These are phyloP conservation scores for Excoecaria cochinchinensis DNA, from an alignment of 345 rosid species.

Conservation along the genomic window DNA sequence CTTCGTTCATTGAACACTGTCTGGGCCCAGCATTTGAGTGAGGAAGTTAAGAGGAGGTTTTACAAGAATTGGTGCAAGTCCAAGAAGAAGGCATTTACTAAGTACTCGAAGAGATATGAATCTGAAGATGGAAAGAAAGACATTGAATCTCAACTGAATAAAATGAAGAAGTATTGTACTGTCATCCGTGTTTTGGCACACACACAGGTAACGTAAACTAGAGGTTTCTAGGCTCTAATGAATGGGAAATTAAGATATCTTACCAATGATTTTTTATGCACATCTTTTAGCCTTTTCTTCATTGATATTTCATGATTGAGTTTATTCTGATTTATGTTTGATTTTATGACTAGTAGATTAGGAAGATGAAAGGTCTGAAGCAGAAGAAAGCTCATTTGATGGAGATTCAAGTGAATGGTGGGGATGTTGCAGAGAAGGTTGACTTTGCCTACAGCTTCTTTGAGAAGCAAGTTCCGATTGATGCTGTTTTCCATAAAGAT, in stretches of 20 bases:
- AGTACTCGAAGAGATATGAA: conserved; percentile 52
- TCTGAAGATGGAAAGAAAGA: conserved; percentile 63
- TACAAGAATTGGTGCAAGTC: conserved; percentile 82
- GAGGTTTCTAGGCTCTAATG: not conserved
- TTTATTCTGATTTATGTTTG: not conserved
- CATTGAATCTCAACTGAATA: conserved; percentile 58
- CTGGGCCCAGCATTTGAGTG: conserved; percentile 84
- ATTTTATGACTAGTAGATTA: conserved; percentile 41
- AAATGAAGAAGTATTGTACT: conserved; percentile 62
- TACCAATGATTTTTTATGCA: not conserved
- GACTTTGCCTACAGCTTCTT: conserved; percentile 78
- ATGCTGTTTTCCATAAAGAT: conserved; percentile 81
- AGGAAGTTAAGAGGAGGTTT: conserved; percentile 75
- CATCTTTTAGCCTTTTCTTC: not conserved
- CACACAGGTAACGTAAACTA: conserved; percentile 47
- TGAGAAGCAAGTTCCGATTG: conserved; percentile 81
- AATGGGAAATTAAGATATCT: no score
- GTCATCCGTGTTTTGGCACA: conserved; percentile 74
- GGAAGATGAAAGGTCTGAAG: conserved; percentile 87
- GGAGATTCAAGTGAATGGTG: conserved; percentile 91
- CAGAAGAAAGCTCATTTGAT: conserved; percentile 89
- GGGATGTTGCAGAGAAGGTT: conserved; percentile 65
- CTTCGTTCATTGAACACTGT: conserved; percentile 65
- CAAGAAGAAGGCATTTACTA: conserved; percentile 85
- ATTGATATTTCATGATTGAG: not conserved